phyloP scores from a whole-genome alignment of 495 filamentous ascomycete species.

The Aspergillus egyptiacus region DNA sequence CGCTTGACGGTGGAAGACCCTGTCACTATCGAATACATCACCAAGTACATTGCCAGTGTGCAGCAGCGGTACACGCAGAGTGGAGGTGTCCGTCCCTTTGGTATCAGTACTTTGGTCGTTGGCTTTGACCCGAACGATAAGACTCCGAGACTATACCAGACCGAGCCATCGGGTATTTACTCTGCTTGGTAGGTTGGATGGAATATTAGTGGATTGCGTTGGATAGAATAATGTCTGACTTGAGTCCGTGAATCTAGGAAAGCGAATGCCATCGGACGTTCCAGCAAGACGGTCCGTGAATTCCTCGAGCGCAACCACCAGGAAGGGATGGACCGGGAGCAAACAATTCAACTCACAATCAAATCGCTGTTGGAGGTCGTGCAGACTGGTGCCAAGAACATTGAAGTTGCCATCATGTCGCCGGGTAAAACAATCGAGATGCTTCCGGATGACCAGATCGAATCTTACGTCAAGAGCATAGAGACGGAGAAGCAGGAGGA shows the following conservation, averaged over 20 bases:
- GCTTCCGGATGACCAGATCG: slow-evolving; percentile 91
- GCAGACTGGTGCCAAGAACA: slow-evolving; percentile 98
- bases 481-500: slow-evolving; percentile 99
- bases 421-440: slow-evolving; percentile 90
- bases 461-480: slow-evolving; percentile 94
- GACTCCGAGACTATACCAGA: slow-evolving; percentile 87
- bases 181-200: slow-evolving; percentile 73
- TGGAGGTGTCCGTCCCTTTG: slow-evolving; percentile 94
- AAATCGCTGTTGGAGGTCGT: slow-evolving; percentile 97
- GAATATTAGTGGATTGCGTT: background rate
- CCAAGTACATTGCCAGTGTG: slow-evolving; percentile 94
- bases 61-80: slow-evolving; percentile 98
- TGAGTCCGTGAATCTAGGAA: slow-evolving; percentile 57
- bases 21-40: slow-evolving; percentile 97
- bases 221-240: slow-evolving; percentile 1
- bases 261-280: slow-evolving; percentile 96
- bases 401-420: slow-evolving; percentile 98
- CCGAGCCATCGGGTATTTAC: slow-evolving; percentile 96
- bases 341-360: slow-evolving; percentile 94
- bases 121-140: slow-evolving; percentile 91
- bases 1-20: slow-evolving; percentile 97
- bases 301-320: slow-evolving; percentile 98
- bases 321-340: slow-evolving; percentile 90
- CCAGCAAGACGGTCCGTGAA: slow-evolving; percentile 96
- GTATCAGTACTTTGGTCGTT: slow-evolving; percentile 94